phyloP scores from a whole-genome alignment of 2,329 filamentous ascomycete species.

The Claviceps capensis region DNA sequence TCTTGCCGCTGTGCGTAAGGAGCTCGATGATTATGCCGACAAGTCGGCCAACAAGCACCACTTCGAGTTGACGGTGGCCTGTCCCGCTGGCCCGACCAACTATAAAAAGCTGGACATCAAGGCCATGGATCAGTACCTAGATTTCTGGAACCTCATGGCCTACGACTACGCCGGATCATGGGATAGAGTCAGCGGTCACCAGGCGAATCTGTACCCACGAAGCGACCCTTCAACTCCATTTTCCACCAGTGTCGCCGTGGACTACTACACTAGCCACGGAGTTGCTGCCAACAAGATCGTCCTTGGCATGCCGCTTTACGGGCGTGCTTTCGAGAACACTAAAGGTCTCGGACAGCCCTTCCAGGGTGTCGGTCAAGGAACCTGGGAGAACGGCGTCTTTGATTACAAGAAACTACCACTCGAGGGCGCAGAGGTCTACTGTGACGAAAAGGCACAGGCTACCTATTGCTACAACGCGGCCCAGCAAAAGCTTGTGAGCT shows the following conservation, averaged over 20 bases:
- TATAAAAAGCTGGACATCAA: conserved; percentile 47
- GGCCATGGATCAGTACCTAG: conserved; percentile 51
- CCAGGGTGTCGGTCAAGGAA: conserved; percentile 61
- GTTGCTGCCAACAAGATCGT: conserved; percentile 63
- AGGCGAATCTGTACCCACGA: conserved; percentile 59
- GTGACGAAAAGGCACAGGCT: conserved; percentile 51
- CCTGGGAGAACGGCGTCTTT: conserved; percentile 74
- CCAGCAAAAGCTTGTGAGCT: conserved; percentile 58
- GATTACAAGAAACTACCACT: conserved; percentile 80
- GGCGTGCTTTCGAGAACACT: conserved; percentile 70
- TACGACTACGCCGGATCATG: conserved; percentile 82
- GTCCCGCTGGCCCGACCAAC: conserved; percentile 48
- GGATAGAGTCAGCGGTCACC: conserved; percentile 59
- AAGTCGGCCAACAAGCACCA: conserved; percentile 31
- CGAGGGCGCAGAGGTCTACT: conserved; percentile 46
- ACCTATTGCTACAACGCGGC: conserved; percentile 62
- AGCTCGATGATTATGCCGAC: conserved; percentile 42
- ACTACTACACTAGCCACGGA: conserved; percentile 52
- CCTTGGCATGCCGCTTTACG: conserved; percentile 85
- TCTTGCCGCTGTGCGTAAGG: conserved; percentile 39
- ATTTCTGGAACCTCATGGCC: conserved; percentile 76
- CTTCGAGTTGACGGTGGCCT: conserved; percentile 52
- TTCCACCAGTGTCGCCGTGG: conserved; percentile 56
- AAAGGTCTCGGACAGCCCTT: conserved; percentile 58
- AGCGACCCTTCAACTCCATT: conserved; percentile 62